Conservation (phyloP, 306 rosid genomes). For the Carpinus viminea region DNA sequence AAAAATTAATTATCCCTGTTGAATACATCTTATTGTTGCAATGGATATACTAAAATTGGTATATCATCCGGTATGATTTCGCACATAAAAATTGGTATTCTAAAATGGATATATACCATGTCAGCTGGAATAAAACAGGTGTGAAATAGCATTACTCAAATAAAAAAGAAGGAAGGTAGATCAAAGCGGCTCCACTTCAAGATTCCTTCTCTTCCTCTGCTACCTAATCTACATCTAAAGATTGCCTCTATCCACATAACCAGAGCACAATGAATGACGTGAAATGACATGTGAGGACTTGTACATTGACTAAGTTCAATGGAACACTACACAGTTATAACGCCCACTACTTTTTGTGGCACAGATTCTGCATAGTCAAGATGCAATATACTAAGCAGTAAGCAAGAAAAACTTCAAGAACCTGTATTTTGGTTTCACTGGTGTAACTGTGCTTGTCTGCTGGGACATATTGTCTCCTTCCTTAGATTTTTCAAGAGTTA, state of each 20-base stretch:
- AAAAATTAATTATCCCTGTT: background rate
- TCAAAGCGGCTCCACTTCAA: background rate
- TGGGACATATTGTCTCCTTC: constrained; percentile 18
- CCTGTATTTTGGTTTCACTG: constrained; percentile 56
- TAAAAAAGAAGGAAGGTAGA: background rate
- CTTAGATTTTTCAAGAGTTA: constrained; percentile 30
- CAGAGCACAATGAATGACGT: background rate
- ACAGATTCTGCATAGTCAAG: background rate
- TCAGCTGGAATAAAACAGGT: too few species aligned
- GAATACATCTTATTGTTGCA: background rate
- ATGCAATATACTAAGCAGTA: constrained; percentile 1
- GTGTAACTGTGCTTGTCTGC: constrained; percentile 12
- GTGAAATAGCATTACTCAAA: too few species aligned
- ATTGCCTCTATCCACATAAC: background rate
- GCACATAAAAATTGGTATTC: too few species aligned
- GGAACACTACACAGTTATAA: background rate
- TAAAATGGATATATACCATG: too few species aligned
- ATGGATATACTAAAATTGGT: background rate
- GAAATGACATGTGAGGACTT: background rate
- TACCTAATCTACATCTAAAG: background rate
- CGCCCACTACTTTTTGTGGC: background rate
- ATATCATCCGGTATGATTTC: too few species aligned
- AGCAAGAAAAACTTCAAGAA: constrained; percentile 13
- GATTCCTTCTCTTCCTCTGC: background rate
- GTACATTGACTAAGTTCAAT: background rate